These are phyloP conservation scores for Penicillium subrubescens DNA, from an alignment of 495 filamentous ascomycete species.

Conservation along the genomic window DNA sequence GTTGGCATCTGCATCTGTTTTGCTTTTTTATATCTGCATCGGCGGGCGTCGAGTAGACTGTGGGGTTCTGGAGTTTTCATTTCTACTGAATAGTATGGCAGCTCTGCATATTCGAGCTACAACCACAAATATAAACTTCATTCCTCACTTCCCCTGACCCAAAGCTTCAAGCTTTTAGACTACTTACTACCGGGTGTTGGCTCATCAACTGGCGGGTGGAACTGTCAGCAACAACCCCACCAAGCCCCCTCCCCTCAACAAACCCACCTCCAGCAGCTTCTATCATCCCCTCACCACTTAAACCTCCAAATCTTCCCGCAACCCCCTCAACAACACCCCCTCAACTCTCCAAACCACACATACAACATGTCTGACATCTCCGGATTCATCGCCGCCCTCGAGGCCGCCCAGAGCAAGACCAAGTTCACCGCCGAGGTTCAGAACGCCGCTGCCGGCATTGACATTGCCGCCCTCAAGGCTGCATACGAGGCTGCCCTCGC, in stretches of 20 bases:
- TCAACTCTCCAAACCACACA: neutral
- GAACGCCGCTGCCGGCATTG: constrained; percentile 29
- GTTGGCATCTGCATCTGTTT: constrained; percentile 6
- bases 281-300: neutral
- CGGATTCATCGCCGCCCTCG: constrained; percentile 36
- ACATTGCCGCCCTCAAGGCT: constrained; percentile 33
- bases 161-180: neutral
- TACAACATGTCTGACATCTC: constrained; percentile 38
- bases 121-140: neutral
- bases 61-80: neutral
- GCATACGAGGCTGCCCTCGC: constrained; percentile 22
- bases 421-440: constrained; percentile 40
- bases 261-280: neutral
- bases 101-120: neutral
- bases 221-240: constrained; percentile 27
- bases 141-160: neutral
- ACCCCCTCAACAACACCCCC: neutral
- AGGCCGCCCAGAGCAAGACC: constrained; percentile 33
- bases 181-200: neutral
- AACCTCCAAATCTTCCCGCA: constrained; percentile 9
- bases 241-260: constrained; percentile 28
- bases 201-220: constrained; percentile 24
- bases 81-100: neutral
- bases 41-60: neutral
- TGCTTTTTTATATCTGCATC: neutral